Base-by-base conservation (phyloP, 2,329 filamentous ascomycete species). In the Ciborinia camelliae region DNA sequence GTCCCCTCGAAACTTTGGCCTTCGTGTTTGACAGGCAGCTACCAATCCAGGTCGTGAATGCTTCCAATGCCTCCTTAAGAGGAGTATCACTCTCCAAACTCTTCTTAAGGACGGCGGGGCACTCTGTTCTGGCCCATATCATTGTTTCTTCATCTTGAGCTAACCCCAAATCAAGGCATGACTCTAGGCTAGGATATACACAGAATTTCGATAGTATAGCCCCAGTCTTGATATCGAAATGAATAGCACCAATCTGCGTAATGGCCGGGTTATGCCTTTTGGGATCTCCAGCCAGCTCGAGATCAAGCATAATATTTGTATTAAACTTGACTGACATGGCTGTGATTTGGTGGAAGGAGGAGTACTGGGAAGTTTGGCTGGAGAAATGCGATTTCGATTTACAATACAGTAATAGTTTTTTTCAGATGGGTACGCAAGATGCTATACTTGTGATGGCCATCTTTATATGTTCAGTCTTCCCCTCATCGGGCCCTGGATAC, bases 221-320 rank as follows among this genome's bases (percentile, higher is more conserved):
- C 20, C n/a, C n/a, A 2, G 41, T 26, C 6, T 26, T n/a, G 8
- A 59, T 59, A 23, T 48, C 39, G 39, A 59, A 59, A n/a, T 35
- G 18, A 18, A 59, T 23, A 4, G 41, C 28, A n/a, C 41, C 28
- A 32, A 59, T 59, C 32, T 55, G 35, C 6, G 39, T 41, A 20
- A 55, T 55, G 7, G 53, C 32, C 4, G 53, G 53, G 26, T 55
- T 55, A 12, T 39, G 15, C 3, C 18, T 41, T 3, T 43, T 26
- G 2, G 37, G 35, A 20, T 43, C 3, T 23, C 45, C 45, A 3
- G 32, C 53, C 14, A 55, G 53, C n/a, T 55, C 53, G 35, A 41
- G 37, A 39, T 55, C 53, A 55, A 55, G 35, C 53, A 55, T 55
- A 10, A 55, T 41, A 26, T 55, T 15, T 12, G 37, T 28, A 12